Base-by-base conservation (phyloP, 345 rosid species). In the Aurinia saxatilis region DNA sequence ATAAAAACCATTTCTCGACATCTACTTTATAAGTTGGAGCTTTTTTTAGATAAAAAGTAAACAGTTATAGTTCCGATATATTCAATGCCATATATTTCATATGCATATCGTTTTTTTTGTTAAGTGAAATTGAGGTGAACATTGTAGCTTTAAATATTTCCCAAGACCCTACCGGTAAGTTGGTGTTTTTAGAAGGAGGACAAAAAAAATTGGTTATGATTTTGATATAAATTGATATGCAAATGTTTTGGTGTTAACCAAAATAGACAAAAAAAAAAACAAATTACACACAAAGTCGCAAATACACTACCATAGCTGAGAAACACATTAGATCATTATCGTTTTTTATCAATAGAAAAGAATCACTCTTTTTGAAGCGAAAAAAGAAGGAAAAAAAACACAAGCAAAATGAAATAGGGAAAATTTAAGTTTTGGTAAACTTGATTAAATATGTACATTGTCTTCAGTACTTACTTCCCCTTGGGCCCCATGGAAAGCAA, bases 401-500 rank as follows among this genome's bases (percentile, higher is more conserved):
- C 5, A 16, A 42, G 44, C 31, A 53, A 38, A 27, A 14, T 53
- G 17, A 47, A 44, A 34, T 23, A 34, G 4, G 9, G 23, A 6
- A 37, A 53, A 19, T 4, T n/a, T 34, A 34, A 34, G 37, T 7
- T n/a, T n/a, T 12, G 30, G 51, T 2, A 17, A 52, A 52, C 33
- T 21, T 37, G 39, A 36, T 25, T 36, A 34, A 36, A 50, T 50
- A 42, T 44, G 41, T 10, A 46, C 48, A 57, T 11, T 27, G 41
- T 44, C 44, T 54, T 72, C 72, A 72, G 6, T 51, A 40, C 27
- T 42, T 60, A 16, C 33, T 56, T 46, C 67, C 57, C 19, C n/a
- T 66, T 12, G 63, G 31, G 15, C 0, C 1, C 68, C 72, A 72
- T 8, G 85, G 72, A 64, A 84, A 82, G 77, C 95, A 85, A 67